Evolutionary conservation across 2,329 filamentous ascomycete species (phyloP), one percentile per base, ranked within the genome.

Genomic region (Leptographium wingfieldii): DNA sequence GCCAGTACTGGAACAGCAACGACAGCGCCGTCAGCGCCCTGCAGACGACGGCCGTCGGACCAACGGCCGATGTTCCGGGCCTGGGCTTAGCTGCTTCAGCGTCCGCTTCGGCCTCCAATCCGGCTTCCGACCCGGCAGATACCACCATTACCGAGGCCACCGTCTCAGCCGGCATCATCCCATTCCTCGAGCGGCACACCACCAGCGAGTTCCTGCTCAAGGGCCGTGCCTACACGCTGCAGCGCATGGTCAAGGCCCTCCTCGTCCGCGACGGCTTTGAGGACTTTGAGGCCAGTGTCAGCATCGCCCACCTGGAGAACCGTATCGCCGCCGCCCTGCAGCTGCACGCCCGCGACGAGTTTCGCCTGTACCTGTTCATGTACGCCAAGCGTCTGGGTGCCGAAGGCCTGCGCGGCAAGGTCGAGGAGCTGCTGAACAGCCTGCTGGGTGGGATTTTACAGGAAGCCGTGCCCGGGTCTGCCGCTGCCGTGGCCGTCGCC

Each of bases 1-100:
- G 90, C 66, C 94, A 99, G 70, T 99, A 99, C 71, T 99, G 94
- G 95, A 97, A 99, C 72, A 95, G 91, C 0, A 95, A 91, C 58
- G 94, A 96, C 68, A 91, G 90, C 1, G 91, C 91, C 0, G 84
- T 96, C 58, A 86, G 88, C 55, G 88, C 91, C 57, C 73, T 96
- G 46, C 85, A 90, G 65, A 84, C 88, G 2, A 86, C 84, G 1
- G 84, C 84, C 11, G 80, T 86, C 9, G 84, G 86, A 0, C 77
- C 83, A 2, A 77, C 77, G 49, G 77, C 76, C 73, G 80, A 58
- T 69, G 58, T 33, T 12, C 40, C 48, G 3, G 57, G 25, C 25
- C 83, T 83, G 31, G 80, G 40, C 25, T 19, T 48, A 55, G 29
- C 16, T n/a, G 19, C 4, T 19, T 46, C 43, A 12, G 43, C 43